Percentiles rank a stretch among this genome's conserved stretches.
Conservation (phyloP, 371 early-diverging fungal genomes). For the Umbelopsis sp. region DNA sequence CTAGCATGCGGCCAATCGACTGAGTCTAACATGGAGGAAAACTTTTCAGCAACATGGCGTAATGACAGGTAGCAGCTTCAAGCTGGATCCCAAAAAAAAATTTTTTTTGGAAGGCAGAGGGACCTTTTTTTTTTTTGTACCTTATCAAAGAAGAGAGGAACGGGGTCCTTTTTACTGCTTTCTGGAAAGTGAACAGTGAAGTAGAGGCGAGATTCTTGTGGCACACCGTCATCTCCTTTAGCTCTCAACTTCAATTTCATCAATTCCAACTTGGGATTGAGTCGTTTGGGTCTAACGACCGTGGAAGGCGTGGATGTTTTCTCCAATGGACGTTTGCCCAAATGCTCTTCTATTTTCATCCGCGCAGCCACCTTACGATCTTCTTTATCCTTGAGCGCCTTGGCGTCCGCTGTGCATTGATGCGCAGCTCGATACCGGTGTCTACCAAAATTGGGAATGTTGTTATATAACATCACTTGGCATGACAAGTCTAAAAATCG, state of each 20-base stretch:
- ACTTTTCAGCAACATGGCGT: background rate
- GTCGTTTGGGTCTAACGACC: conserved; percentile 19
- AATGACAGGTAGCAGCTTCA: background rate
- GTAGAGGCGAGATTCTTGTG: conserved; percentile 32
- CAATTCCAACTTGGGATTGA: conserved; percentile 32
- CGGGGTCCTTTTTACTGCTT: conserved; percentile 17
- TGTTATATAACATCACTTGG: background rate
- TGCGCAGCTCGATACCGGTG: conserved; percentile 38
- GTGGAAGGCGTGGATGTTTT: conserved; percentile 19
- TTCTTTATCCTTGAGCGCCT: conserved; percentile 29
- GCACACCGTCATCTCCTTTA: conserved; percentile 34
- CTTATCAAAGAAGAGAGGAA: conserved; percentile 38
- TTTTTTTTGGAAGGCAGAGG: too few relatives aligned
- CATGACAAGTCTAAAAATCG: background rate
- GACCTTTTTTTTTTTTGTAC: conserved; percentile 15
- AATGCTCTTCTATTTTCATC: conserved; percentile 32
- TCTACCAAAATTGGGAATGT: conserved; percentile 18
- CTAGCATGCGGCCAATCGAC: conserved; percentile 3
- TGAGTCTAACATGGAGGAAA: background rate
- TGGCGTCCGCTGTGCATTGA: conserved; percentile 25
- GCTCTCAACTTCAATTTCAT: conserved; percentile 46
- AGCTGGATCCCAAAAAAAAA: too few relatives aligned
- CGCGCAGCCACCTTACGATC: conserved; percentile 34
- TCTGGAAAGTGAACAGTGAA: conserved; percentile 32
- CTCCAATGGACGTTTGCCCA: background rate